A percentile compares a stretch with the other conserved stretches of the same genome.
Conservation (phyloP, 2,329 filamentous ascomycete species). For the Pseudogymnoascus verrucosus region DNA sequence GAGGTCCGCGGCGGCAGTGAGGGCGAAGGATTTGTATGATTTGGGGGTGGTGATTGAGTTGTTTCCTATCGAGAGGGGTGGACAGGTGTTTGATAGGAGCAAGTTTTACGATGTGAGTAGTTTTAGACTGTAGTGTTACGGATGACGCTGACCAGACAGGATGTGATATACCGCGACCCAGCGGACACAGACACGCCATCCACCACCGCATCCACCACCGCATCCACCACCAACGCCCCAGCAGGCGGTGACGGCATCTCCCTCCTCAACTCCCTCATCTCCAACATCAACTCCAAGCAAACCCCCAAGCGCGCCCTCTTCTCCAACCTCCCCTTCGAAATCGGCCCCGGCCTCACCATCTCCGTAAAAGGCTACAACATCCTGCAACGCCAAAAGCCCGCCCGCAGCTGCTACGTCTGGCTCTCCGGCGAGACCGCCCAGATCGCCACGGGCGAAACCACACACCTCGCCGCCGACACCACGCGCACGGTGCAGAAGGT, state of each 20-base stretch:
- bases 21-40: conserved; percentile 92
- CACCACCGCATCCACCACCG: conserved; percentile 45
- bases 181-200: conserved; percentile 62
- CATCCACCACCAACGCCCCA: conserved; percentile 51
- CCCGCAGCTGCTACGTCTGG: conserved; percentile 80
- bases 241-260: conserved; percentile 68
- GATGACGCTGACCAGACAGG: conserved; percentile 40
- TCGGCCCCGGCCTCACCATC: conserved; percentile 76
- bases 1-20: conserved; percentile 69
- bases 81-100: conserved; percentile 66
- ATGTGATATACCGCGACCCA: conserved; percentile 81
- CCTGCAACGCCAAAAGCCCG: conserved; percentile 73
- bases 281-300: conserved; percentile 85
- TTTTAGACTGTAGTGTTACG: neutral
- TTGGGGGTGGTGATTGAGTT: conserved; percentile 85
- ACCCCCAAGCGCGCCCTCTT: conserved; percentile 80
- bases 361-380: conserved; percentile 91
- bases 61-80: conserved; percentile 71
- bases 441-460: conserved; percentile 67
- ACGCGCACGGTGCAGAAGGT: conserved; percentile 67
- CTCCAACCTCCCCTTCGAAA: conserved; percentile 76
- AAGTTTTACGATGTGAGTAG: conserved; percentile 80
- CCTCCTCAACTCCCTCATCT: conserved; percentile 70
- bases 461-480: conserved; percentile 69
- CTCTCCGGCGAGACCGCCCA: conserved; percentile 77